Conservation (phyloP, 202 grass and related monocot species). For the Setaria italica region DNA sequence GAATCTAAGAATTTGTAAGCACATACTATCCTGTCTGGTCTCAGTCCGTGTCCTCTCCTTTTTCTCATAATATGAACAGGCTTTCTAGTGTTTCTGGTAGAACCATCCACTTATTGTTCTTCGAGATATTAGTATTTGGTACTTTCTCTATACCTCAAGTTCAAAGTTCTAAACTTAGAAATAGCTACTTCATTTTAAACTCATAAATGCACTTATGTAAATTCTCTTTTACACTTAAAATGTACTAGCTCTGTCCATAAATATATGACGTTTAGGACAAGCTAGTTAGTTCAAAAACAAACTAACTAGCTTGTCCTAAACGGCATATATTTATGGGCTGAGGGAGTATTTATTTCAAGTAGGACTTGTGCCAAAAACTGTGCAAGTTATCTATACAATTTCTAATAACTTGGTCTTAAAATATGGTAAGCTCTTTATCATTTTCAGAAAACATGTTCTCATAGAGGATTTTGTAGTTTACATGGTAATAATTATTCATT, state of each 20-base stretch:
- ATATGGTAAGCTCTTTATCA: not conserved
- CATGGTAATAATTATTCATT: conserved; percentile 30
- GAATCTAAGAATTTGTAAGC: conserved; percentile 81
- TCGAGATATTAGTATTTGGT: conserved; percentile 19
- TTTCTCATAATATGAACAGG: conserved; percentile 30
- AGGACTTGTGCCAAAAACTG: conserved; percentile 15
- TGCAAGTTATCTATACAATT: not conserved
- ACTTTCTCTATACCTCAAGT: conserved; percentile 1
- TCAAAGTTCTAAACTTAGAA: conserved; percentile 28
- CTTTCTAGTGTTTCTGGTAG: conserved; percentile 32
- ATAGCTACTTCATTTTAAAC: conserved; percentile 28
- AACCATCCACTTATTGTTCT: conserved; percentile 16
- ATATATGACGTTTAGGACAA: too few relatives aligned
- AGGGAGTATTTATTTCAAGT: conserved; percentile 11
- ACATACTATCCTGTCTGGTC: conserved; percentile 12
- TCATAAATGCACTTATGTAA: not conserved
- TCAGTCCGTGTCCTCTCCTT: conserved; percentile 6
- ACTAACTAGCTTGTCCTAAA: too few relatives aligned
- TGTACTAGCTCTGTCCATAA: not conserved
- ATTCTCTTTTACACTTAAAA: not conserved
- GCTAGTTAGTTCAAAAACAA: too few relatives aligned
- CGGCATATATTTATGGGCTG: too few relatives aligned
- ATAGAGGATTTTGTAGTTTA: not conserved
- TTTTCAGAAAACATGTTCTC: conserved; percentile 18
- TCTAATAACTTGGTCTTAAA: conserved; percentile 18